Conservation (phyloP, 2,329 filamentous ascomycete species). For the Trichoderma sp. region DNA sequence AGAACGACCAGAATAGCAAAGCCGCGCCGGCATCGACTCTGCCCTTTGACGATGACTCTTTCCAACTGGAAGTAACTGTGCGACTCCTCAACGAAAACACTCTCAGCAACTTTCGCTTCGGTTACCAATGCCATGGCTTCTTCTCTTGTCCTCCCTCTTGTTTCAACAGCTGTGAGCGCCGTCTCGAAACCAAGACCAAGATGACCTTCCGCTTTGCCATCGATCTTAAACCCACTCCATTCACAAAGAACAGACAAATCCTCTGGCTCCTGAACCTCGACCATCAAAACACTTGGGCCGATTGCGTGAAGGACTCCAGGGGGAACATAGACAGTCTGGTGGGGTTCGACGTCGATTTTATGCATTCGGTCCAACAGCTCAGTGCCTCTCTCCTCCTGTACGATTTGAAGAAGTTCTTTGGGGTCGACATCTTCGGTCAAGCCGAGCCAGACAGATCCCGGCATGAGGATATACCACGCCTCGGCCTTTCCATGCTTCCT, state of each 20-base stretch:
- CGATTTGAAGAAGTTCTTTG: conserved; percentile 17
- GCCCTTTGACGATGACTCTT: conserved; percentile 7
- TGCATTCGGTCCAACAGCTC: conserved; percentile 22
- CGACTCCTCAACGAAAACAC: conserved; percentile 17
- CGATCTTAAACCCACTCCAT: conserved; percentile 21
- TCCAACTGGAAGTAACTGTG: conserved; percentile 22
- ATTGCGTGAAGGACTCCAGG: conserved; percentile 26
- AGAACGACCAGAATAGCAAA: conserved; percentile 23
- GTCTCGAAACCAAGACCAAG: conserved; percentile 22
- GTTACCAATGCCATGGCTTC: conserved; percentile 17
- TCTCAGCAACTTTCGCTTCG: background rate
- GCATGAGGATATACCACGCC: conserved; percentile 25
- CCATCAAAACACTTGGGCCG: conserved; percentile 23
- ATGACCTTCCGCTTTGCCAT: conserved; percentile 22
- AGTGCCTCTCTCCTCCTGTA: conserved; percentile 16
- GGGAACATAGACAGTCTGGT: conserved; percentile 25
- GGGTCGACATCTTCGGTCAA: conserved; percentile 20
- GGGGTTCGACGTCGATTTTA: conserved; percentile 20
- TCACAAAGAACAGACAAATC: conserved; percentile 24
- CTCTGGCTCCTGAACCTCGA: conserved; percentile 24
- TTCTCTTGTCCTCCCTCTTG: conserved; percentile 3
- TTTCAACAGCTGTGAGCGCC: conserved; percentile 23
- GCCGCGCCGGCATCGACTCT: conserved; percentile 1
- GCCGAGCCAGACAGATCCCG: conserved; percentile 22
- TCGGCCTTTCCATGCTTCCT: conserved; percentile 26